A percentile compares a stretch with the other conserved stretches of the same genome.
Evolutionary conservation across 768 basidiomycete genomes (phyloP).

Genomic region (Boletellus sp.): DNA sequence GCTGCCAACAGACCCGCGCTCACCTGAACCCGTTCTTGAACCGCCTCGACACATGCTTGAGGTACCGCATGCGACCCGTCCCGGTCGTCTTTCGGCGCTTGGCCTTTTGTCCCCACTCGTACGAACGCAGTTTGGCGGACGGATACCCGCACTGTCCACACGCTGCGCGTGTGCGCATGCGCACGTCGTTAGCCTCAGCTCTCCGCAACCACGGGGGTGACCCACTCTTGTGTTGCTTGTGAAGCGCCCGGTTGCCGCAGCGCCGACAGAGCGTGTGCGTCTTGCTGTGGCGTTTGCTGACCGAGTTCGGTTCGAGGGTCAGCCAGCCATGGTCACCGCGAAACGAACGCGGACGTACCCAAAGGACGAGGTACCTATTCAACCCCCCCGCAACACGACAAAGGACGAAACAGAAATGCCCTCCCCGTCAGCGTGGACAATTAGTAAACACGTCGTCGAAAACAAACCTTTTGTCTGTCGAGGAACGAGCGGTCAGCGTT

Average conservation of each 20-base stretch:
- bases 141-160: slow-evolving; percentile 98
- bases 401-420: not conserved
- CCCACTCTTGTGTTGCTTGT: slow-evolving; percentile 97
- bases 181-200: too few species aligned
- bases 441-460: not conserved
- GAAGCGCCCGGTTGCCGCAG: slow-evolving; percentile 93
- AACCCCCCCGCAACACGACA: slow-evolving; percentile 1
- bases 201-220: too few species aligned
- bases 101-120: slow-evolving; percentile 98
- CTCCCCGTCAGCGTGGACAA: slow-evolving; percentile 11
- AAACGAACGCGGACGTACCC: slow-evolving; percentile 55
- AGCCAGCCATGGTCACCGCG: not conserved
- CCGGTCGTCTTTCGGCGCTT: slow-evolving; percentile 99
- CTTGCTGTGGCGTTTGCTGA: slow-evolving; percentile 95
- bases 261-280: slow-evolving; percentile 96
- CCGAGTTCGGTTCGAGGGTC: not conserved
- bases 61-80: slow-evolving; percentile 91
- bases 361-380: slow-evolving; percentile 91
- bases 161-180: slow-evolving; percentile 42
- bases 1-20: slow-evolving; percentile 17
- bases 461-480: slow-evolving; percentile 80
- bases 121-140: slow-evolving; percentile 90
- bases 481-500: slow-evolving; percentile 25
- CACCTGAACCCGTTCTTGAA: slow-evolving; percentile 99
- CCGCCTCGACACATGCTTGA: slow-evolving; percentile 87